phyloP scores from a whole-genome alignment of 192 early-diverging fungal genomes.

The Ramicandelaber brevisporus region DNA sequence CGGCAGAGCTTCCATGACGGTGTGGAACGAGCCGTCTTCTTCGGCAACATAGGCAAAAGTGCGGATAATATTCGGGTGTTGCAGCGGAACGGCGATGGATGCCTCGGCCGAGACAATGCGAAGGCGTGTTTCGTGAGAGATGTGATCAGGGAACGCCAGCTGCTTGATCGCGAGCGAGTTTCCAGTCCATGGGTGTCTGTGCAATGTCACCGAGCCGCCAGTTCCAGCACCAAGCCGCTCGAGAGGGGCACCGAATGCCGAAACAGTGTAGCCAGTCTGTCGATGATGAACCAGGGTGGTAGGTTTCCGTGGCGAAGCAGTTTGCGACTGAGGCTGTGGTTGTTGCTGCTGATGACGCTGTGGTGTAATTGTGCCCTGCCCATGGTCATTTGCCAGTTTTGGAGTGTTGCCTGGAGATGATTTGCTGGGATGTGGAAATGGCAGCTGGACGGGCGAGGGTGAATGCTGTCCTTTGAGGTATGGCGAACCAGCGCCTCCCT shows the following conservation, averaged over 20 bases:
- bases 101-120: conserved; percentile 9
- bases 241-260: conserved; percentile 7
- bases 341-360: too few species aligned
- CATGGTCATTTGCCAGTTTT: too few species aligned
- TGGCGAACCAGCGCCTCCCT: too few species aligned
- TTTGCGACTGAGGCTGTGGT: too few species aligned
- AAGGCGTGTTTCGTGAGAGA: not conserved
- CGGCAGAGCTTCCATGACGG: conserved; percentile 78
- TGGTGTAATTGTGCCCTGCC: too few species aligned
- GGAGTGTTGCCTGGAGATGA: too few species aligned
- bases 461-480: too few species aligned
- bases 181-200: conserved; percentile 1
- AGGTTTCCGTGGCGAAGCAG: conserved; percentile 11
- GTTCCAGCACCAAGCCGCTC: conserved; percentile 17
- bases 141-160: conserved; percentile 3
- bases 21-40: conserved; percentile 26
- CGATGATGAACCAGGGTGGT: conserved; percentile 8
- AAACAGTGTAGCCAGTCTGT: conserved; percentile 12
- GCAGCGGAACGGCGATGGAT: conserved; percentile 22
- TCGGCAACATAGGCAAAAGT: conserved; percentile 49
- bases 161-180: conserved; percentile 1
- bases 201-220: conserved; percentile 14
- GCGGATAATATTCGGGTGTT: conserved; percentile 50
- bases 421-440: too few species aligned
- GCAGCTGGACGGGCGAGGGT: too few species aligned